Percentiles rank a stretch among this genome's conserved stretches.
phyloP scores from a whole-genome alignment of 2,329 filamentous ascomycete species.

The Colletotrichum godetiae region DNA sequence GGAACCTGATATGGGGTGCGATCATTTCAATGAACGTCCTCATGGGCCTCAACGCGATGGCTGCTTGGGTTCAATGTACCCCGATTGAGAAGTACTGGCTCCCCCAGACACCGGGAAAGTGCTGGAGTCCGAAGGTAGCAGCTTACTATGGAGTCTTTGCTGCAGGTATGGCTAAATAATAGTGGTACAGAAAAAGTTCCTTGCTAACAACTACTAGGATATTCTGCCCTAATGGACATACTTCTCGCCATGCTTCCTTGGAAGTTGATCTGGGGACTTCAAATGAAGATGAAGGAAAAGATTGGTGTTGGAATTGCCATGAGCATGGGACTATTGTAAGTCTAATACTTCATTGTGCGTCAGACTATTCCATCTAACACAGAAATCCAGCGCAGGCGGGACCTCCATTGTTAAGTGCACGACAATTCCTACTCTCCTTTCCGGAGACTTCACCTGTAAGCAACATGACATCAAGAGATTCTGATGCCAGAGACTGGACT shows the following conservation, averaged over 20 bases:
- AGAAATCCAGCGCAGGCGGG: slow-evolving; percentile 30
- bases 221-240: slow-evolving; percentile 30
- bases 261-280: slow-evolving; percentile 33
- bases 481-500: slow-evolving; percentile 40
- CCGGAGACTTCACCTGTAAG: slow-evolving; percentile 31
- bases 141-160: slow-evolving; percentile 35
- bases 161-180: slow-evolving; percentile 12
- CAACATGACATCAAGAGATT: slow-evolving; percentile 32
- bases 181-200: not conserved
- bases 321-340: slow-evolving; percentile 36
- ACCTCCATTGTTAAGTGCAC: slow-evolving; percentile 36
- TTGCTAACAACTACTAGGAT: not conserved
- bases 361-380: not conserved
- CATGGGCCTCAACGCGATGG: slow-evolving; percentile 37
- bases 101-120: slow-evolving; percentile 10
- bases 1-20: slow-evolving; percentile 45
- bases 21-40: slow-evolving; percentile 46
- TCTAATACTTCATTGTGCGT: not conserved
- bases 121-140: slow-evolving; percentile 30
- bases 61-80: slow-evolving; percentile 38
- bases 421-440: slow-evolving; percentile 22
- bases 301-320: slow-evolving; percentile 31
- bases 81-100: slow-evolving; percentile 29
- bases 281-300: slow-evolving; percentile 34
- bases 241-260: slow-evolving; percentile 31